Evolutionary conservation across 768 basidiomycete species (phyloP).

Genomic region (Lactarius akahatsu): DNA sequence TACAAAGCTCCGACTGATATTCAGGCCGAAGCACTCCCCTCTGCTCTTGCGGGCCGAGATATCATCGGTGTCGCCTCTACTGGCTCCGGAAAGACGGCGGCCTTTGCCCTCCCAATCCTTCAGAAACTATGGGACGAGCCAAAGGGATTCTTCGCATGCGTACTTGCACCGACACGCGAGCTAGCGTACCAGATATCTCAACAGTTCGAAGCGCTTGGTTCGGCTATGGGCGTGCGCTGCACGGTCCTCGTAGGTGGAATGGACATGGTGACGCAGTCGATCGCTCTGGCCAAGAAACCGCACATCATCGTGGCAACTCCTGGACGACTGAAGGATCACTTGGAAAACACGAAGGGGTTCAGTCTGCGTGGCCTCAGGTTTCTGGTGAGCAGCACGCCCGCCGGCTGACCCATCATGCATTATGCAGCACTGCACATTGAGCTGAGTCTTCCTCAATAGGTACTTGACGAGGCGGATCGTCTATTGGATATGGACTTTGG

Average conservation of each 20-base stretch:
- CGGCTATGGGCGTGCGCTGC: slow-evolving; percentile 89
- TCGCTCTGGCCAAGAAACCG: slow-evolving; percentile 89
- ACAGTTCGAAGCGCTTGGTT: slow-evolving; percentile 89
- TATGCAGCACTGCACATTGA: not conserved
- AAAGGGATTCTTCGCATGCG: slow-evolving; percentile 87
- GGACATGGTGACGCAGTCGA: slow-evolving; percentile 86
- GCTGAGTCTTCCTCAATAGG: slow-evolving; percentile 45
- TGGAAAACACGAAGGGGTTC: slow-evolving; percentile 98
- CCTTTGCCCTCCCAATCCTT: slow-evolving; percentile 93
- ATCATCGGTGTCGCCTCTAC: slow-evolving; percentile 99
- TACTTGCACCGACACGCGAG: slow-evolving; percentile 97
- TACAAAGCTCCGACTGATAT: slow-evolving; percentile 91
- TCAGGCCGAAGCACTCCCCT: slow-evolving; percentile 80
- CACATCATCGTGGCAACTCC: slow-evolving; percentile 96
- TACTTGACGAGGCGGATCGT: slow-evolving; percentile 97
- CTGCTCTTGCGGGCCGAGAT: slow-evolving; percentile 87
- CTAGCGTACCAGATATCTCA: slow-evolving; percentile 98
- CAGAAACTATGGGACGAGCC: slow-evolving; percentile 98
- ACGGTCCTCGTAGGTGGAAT: slow-evolving; percentile 94
- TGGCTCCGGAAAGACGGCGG: slow-evolving; percentile 96
- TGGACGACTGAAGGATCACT: slow-evolving; percentile 87
- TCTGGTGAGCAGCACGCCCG: slow-evolving; percentile 55
- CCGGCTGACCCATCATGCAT: not conserved
- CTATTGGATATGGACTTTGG: slow-evolving; percentile 97
- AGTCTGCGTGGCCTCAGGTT: slow-evolving; percentile 83